These are phyloP conservation scores for Beauveria brongniartii DNA, from an alignment of 2,329 filamentous ascomycete genomes.

Conservation along the genomic window DNA sequence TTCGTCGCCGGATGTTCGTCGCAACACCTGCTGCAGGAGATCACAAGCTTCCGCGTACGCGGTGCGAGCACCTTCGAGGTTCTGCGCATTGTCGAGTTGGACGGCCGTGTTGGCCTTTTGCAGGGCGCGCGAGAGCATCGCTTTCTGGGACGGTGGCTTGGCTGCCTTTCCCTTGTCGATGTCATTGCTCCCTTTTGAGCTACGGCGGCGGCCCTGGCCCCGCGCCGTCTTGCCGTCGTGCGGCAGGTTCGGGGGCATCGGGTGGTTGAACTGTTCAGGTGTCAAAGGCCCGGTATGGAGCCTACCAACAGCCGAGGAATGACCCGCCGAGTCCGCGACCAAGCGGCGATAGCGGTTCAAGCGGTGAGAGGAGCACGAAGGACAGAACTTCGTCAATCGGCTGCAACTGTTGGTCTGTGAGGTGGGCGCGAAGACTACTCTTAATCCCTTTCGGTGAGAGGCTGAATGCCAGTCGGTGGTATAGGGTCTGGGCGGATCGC, in stretches of 20 bases:
- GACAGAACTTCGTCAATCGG: not conserved
- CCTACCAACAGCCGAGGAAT: not conserved
- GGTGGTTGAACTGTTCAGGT: not conserved
- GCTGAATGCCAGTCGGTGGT: not conserved
- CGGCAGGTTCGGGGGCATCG: conserved; percentile 1
- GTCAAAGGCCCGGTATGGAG: not conserved
- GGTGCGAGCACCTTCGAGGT: conserved; percentile 83
- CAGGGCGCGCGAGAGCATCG: conserved; percentile 90
- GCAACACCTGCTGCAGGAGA: conserved; percentile 79
- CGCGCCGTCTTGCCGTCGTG: conserved; percentile 10
- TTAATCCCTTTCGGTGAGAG: not conserved
- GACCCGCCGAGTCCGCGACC: conserved; percentile 12
- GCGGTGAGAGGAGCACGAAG: not conserved
- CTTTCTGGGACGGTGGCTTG: conserved; percentile 72
- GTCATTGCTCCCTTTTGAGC: conserved; percentile 26
- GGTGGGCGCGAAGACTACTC: not conserved
- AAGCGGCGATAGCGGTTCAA: conserved; percentile 6
- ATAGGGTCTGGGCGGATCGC: not conserved
- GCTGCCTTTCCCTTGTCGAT: conserved; percentile 18
- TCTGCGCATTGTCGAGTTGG: conserved; percentile 89
- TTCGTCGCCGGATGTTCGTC: conserved; percentile 73
- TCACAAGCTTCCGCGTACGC: conserved; percentile 89
- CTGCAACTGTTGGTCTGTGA: not conserved
- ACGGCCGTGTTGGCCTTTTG: conserved; percentile 96
- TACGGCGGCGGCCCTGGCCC: conserved; percentile 25